These are phyloP conservation scores for Trichomonas gallinae DNA, from an alignment of 208 protist species.

Conservation along the genomic window DNA sequence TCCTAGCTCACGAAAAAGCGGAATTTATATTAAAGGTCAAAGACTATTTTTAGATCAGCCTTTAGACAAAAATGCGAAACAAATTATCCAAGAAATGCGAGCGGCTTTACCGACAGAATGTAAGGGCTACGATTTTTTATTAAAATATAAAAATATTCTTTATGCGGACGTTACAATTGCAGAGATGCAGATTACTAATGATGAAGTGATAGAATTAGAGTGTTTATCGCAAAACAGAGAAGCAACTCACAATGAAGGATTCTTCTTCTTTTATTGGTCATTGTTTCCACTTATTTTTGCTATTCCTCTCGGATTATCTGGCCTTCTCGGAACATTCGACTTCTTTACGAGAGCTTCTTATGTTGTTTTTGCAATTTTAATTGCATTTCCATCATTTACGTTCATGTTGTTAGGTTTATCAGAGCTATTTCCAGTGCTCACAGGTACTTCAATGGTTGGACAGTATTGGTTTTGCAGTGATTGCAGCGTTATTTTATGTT, in stretches of 20 bases:
- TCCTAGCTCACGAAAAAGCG: neutral
- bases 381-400: neutral
- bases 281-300: neutral
- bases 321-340: neutral
- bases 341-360: neutral
- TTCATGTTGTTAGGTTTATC: neutral
- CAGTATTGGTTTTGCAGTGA: neutral
- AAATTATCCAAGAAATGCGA: neutral
- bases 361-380: neutral
- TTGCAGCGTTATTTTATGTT: no score
- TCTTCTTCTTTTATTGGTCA: neutral
- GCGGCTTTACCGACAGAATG: neutral
- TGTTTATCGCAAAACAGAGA: neutral
- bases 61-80: neutral
- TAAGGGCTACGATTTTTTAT: neutral
- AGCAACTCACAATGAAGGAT: neutral
- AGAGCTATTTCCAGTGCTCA: neutral
- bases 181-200: neutral
- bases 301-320: neutral
- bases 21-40: neutral
- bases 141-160: constrained; percentile 7
- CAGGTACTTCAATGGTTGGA: neutral
- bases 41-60: neutral
- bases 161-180: neutral
- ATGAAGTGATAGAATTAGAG: neutral